phyloP scores from a whole-genome alignment of 768 basidiomycete species.

The Russula emetica region DNA sequence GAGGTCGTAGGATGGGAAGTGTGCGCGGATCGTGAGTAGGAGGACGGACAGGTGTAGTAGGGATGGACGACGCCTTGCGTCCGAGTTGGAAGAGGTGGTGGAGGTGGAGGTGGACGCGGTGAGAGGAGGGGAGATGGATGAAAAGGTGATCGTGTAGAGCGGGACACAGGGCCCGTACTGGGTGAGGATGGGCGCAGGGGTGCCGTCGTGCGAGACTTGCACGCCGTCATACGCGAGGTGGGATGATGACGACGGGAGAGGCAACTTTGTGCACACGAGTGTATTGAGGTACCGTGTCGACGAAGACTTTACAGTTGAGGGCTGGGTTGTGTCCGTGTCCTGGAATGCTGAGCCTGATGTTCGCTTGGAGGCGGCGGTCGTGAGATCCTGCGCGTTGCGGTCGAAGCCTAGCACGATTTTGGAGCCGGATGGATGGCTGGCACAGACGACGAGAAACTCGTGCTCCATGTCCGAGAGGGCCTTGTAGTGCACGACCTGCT shows the following conservation, averaged over 20 bases:
- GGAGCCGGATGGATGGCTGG: conserved; percentile 17
- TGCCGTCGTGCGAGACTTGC: conserved; percentile 26
- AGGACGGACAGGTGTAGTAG: conserved; percentile 26
- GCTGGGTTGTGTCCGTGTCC: background rate
- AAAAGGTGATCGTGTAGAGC: conserved; percentile 24
- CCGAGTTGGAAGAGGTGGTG: background rate
- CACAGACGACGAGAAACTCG: conserved; percentile 26
- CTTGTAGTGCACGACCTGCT: conserved; percentile 27
- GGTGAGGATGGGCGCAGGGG: conserved; percentile 18
- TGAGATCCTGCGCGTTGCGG: conserved; percentile 22
- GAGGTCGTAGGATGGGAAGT: conserved; percentile 27
- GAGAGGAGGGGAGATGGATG: background rate
- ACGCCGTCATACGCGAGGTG: conserved; percentile 23
- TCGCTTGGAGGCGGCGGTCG: background rate
- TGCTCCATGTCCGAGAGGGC: conserved; percentile 26
- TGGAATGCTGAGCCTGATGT: background rate
- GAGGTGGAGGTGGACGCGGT: background rate
- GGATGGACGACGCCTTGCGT: conserved; percentile 9
- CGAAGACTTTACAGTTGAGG: conserved; percentile 2
- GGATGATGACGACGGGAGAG: background rate
- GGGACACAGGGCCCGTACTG: conserved; percentile 16
- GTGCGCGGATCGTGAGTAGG: conserved; percentile 20
- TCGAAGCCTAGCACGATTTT: conserved; percentile 25
- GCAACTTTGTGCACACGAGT: conserved; percentile 5
- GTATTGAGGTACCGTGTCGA: conserved; percentile 17